Conservation (phyloP, 73 alveolate genomes). For the Chromera velia region DNA sequence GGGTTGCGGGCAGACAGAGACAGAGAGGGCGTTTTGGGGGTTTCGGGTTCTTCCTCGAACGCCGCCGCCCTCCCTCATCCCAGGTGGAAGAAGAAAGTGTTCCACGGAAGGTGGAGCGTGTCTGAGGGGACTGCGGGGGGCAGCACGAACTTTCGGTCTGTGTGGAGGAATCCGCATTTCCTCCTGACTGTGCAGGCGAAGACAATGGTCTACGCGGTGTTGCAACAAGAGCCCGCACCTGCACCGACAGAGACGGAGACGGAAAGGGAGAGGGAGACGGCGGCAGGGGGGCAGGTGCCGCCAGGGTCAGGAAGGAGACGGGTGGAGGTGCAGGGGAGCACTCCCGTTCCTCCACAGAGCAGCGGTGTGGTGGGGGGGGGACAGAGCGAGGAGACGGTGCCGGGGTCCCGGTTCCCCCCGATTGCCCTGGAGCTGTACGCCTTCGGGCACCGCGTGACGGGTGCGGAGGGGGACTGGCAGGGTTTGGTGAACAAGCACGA, state of each 20-base stretch:
- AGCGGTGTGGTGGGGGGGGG: too few relatives aligned
- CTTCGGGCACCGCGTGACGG: background rate
- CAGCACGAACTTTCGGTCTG: background rate
- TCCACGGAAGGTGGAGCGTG: background rate
- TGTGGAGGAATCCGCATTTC: background rate
- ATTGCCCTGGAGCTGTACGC: background rate
- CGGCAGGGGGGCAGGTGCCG: too few relatives aligned
- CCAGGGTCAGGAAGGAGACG: too few relatives aligned
- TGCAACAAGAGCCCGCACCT: background rate
- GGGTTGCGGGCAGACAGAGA: too few relatives aligned
- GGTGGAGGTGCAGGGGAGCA: background rate
- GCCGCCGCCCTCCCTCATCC: too few relatives aligned
- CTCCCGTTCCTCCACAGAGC: too few relatives aligned
- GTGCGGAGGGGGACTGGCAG: background rate
- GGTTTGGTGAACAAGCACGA: background rate
- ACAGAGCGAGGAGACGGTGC: too few relatives aligned
- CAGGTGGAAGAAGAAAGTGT: background rate
- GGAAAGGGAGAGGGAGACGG: too few relatives aligned
- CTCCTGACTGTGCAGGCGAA: background rate
- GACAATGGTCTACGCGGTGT: background rate
- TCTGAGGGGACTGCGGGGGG: background rate
- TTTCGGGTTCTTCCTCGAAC: too few relatives aligned
- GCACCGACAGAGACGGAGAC: too few relatives aligned
- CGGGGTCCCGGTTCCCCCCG: too few relatives aligned
- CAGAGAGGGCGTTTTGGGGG: too few relatives aligned